phyloP scores from a whole-genome alignment of 2,329 filamentous ascomycete genomes.

The Geosmithia putterillii region DNA sequence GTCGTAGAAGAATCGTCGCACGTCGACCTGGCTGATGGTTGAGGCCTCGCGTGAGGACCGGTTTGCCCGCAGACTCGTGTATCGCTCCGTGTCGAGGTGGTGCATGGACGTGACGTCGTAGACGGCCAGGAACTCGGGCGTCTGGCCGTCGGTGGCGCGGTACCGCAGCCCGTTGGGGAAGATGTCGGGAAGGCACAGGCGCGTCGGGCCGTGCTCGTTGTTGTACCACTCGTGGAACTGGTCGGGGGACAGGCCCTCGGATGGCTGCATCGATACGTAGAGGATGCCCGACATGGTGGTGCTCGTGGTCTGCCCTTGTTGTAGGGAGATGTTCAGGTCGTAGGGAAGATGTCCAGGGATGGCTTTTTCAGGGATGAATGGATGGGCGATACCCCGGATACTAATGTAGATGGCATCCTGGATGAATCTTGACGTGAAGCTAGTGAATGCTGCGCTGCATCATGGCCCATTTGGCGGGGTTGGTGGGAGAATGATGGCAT shows the following conservation, averaged over 20 bases:
- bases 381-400: too few species aligned
- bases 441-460: too few species aligned
- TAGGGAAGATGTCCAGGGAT: too few species aligned
- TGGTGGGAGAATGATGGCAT: background rate
- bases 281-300: conserved; percentile 48
- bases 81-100: conserved; percentile 56
- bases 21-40: conserved; percentile 44
- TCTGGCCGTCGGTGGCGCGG: conserved; percentile 47
- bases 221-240: conserved; percentile 92
- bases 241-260: conserved; percentile 46
- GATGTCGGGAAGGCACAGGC: conserved; percentile 64
- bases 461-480: background rate
- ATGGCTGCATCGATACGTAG: conserved; percentile 78
- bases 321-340: background rate
- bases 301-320: background rate
- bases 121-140: conserved; percentile 63
- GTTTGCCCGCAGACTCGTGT: conserved; percentile 51
- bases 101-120: conserved; percentile 74
- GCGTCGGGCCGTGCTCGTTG: conserved; percentile 78
- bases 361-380: too few species aligned
- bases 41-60: conserved; percentile 39
- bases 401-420: too few species aligned
- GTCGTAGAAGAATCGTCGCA: conserved; percentile 62
- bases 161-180: conserved; percentile 70
- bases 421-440: too few species aligned